Percentiles rank a stretch among this genome's conserved stretches.
Evolutionary conservation across 768 basidiomycete genomes (phyloP).

Genomic region (Dioszegia crocea): DNA sequence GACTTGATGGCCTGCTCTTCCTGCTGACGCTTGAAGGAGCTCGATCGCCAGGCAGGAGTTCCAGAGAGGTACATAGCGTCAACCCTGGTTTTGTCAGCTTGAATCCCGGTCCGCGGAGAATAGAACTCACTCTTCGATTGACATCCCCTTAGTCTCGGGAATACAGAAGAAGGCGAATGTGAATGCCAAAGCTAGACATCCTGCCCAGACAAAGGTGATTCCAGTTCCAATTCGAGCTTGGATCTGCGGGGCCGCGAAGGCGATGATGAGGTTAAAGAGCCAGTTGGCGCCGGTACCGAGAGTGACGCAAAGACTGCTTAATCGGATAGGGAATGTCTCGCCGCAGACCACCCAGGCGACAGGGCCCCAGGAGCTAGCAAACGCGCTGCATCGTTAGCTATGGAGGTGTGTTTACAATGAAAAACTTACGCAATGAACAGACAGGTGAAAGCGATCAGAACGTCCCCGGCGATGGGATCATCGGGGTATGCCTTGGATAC

Average conservation of each 20-base stretch:
- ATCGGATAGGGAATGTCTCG: conserved; percentile 49
- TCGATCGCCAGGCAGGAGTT: conserved; percentile 42
- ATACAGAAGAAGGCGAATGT: conserved; percentile 48
- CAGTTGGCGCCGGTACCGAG: conserved; percentile 50
- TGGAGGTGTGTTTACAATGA: no score
- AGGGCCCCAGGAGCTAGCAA: conserved; percentile 47
- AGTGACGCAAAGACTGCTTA: conserved; percentile 48
- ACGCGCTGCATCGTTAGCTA: conserved; percentile 10
- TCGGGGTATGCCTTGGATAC: conserved; percentile 45
- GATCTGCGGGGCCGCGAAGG: conserved; percentile 49
- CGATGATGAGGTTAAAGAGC: conserved; percentile 46
- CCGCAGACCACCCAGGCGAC: conserved; percentile 49
- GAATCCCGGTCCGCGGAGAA: background rate
- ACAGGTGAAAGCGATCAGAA: conserved; percentile 50
- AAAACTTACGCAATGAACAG: conserved; percentile 40
- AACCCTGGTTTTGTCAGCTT: conserved; percentile 21
- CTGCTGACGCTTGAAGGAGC: conserved; percentile 27
- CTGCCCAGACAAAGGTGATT: conserved; percentile 42
- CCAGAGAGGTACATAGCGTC: conserved; percentile 44
- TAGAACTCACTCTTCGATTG: conserved; percentile 42
- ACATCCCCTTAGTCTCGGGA: conserved; percentile 48
- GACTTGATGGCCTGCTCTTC: conserved; percentile 18
- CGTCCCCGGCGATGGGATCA: conserved; percentile 42
- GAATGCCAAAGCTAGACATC: conserved; percentile 19
- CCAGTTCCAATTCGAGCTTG: conserved; percentile 46